Conservation (phyloP, 2,329 filamentous ascomycete genomes). For the Calycina herbarum region DNA sequence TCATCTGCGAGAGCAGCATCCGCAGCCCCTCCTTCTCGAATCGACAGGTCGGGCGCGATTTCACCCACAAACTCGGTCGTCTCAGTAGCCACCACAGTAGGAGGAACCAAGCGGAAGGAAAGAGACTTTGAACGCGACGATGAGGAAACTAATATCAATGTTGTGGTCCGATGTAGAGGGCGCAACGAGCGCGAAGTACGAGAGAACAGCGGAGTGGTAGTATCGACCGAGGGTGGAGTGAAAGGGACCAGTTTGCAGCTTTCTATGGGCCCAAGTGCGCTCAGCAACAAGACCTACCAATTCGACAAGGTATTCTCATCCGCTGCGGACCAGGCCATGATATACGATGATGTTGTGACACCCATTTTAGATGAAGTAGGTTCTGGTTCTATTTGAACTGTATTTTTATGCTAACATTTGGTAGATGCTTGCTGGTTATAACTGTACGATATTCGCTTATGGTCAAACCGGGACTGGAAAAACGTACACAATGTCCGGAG, state of each 20-base stretch:
- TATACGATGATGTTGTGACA: constrained; percentile 93
- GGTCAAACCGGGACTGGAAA: constrained; percentile 98
- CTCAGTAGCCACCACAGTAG: constrained; percentile 49
- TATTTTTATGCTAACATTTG: constrained; percentile 15
- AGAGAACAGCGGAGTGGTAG: constrained; percentile 92
- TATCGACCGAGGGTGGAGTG: constrained; percentile 85
- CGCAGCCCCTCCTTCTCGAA: constrained; percentile 24
- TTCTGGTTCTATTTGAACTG: constrained; percentile 13
- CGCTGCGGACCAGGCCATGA: constrained; percentile 87
- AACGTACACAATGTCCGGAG: constrained; percentile 98
- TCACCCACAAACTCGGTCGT: constrained; percentile 73
- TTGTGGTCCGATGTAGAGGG: constrained; percentile 91
- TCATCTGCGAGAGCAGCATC: constrained; percentile 52
- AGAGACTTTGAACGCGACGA: constrained; percentile 75
- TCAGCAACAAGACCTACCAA: constrained; percentile 94
- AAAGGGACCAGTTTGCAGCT: constrained; percentile 82
- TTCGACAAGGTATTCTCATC: constrained; percentile 98
- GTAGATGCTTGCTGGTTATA: constrained; percentile 90
- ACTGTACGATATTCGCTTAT: constrained; percentile 98
- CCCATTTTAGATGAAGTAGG: constrained; percentile 89
- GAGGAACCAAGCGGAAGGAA: constrained; percentile 79
- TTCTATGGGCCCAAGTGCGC: constrained; percentile 86
- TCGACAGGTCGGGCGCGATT: constrained; percentile 33
- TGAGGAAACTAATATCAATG: constrained; percentile 95
- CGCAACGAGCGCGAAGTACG: constrained; percentile 88